phyloP scores from a whole-genome alignment of 805 yeast genomes.

The Teunomyces atbi region DNA sequence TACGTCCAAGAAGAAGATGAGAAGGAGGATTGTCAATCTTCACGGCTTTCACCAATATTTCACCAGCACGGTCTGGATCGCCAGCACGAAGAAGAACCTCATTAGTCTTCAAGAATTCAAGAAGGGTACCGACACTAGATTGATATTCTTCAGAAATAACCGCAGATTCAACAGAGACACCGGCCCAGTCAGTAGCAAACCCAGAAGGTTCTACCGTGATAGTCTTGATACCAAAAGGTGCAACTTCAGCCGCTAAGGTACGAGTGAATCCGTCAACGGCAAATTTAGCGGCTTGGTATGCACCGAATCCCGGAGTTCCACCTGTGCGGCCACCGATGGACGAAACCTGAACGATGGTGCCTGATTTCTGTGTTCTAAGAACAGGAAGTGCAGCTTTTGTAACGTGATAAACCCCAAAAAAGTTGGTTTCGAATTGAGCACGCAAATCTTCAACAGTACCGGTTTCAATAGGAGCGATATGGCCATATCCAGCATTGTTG shows the following conservation, averaged over 20 bases:
- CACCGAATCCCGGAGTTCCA: neutral
- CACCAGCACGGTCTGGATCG: constrained; percentile 1
- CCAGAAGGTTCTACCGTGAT: neutral
- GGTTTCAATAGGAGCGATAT: neutral
- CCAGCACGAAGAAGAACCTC: neutral
- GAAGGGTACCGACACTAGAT: neutral
- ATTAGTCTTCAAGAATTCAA: neutral
- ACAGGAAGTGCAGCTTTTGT: neutral
- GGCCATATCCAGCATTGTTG: neutral
- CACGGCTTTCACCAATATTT: neutral
- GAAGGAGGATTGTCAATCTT: neutral
- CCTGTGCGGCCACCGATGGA: neutral
- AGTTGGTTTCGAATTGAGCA: neutral
- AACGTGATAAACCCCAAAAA: neutral
- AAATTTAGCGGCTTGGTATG: neutral
- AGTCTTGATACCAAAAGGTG: neutral
- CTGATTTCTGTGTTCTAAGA: neutral
- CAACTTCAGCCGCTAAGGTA: neutral
- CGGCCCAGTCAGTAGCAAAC: neutral
- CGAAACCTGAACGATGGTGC: neutral
- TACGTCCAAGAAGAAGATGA: neutral
- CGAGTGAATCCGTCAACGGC: constrained; percentile 1
- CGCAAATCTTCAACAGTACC: neutral
- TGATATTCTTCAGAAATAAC: neutral
- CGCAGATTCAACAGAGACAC: neutral